Conservation (phyloP, 2,329 filamentous ascomycete species). For the Amphichorda felina region DNA sequence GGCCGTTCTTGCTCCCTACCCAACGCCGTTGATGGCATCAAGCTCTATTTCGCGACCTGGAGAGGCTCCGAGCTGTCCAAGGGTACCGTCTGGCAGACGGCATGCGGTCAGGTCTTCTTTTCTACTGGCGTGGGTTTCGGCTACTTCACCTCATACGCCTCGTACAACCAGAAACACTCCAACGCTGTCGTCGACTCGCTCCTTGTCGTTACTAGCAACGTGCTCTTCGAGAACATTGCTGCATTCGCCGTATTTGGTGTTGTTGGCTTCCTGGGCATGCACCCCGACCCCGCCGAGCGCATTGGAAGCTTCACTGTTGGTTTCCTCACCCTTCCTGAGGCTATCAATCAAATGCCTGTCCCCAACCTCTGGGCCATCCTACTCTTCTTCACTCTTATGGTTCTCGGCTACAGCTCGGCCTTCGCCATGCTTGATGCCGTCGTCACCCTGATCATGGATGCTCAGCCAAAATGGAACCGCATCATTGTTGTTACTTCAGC, state of each 20-base stretch:
- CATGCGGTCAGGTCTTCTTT: conserved; percentile 41
- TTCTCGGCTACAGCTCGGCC: conserved; percentile 40
- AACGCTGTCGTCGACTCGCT: conserved; percentile 42
- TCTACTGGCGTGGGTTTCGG: conserved; percentile 37
- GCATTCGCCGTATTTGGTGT: conserved; percentile 34
- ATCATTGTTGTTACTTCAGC: conserved; percentile 31
- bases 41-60: conserved; percentile 32
- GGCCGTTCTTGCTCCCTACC: conserved; percentile 39
- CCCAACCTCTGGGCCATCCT: conserved; percentile 41
- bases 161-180: conserved; percentile 38
- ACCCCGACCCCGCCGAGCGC: conserved; percentile 15
- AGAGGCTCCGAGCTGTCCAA: conserved; percentile 34
- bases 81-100: conserved; percentile 46
- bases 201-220: conserved; percentile 39
- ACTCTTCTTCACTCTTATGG: conserved; percentile 39
- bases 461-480: conserved; percentile 24
- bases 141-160: conserved; percentile 42
- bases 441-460: conserved; percentile 36
- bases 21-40: conserved; percentile 39
- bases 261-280: conserved; percentile 26
- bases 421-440: conserved; percentile 40
- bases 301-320: conserved; percentile 40
- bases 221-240: conserved; percentile 35
- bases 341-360: conserved; percentile 40
- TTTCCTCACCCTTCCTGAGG: conserved; percentile 39